Evolutionary conservation across 164 flowering plant species (phyloP).

Genomic region (Annona squamosa): DNA sequence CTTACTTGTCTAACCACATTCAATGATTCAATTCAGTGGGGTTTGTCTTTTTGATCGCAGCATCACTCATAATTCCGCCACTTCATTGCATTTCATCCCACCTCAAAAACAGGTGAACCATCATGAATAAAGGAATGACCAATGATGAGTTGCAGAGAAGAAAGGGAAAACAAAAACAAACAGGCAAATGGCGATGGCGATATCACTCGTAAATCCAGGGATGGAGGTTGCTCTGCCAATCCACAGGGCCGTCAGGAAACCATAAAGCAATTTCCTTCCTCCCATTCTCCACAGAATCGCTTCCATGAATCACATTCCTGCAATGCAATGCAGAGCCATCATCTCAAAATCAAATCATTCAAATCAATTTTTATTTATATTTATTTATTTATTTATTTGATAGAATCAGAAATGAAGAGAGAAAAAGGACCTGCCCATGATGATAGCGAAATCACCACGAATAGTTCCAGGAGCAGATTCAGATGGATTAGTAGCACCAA

Average conservation of each 20-base stretch:
- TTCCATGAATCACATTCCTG: conserved; percentile 96
- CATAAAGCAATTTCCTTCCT: conserved; percentile 82
- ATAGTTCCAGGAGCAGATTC: conserved; percentile 92
- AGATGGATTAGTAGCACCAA: conserved; percentile 88
- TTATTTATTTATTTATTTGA: too few relatives aligned
- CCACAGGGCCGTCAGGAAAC: conserved; percentile 77
- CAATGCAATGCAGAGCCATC: not conserved
- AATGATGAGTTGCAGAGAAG: not conserved
- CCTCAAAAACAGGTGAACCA: not conserved
- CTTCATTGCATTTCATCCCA: too few relatives aligned
- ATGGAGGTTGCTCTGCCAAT: conserved; percentile 77
- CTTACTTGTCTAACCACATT: not conserved
- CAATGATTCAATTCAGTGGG: not conserved
- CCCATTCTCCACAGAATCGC: conserved; percentile 83
- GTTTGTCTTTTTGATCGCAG: not conserved
- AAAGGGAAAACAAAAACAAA: not conserved
- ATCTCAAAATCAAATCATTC: not conserved
- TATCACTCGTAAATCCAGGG: conserved; percentile 73
- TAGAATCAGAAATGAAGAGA: too few relatives aligned
- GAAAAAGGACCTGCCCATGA: conserved; percentile 34
- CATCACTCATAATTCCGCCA: too few relatives aligned
- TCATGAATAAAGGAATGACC: not conserved
- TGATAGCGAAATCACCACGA: conserved; percentile 89
- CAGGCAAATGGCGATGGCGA: not conserved
- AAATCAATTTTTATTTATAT: too few relatives aligned